Conservation (phyloP, 2,329 filamentous ascomycete species). For the Alternaria ethzedia region DNA sequence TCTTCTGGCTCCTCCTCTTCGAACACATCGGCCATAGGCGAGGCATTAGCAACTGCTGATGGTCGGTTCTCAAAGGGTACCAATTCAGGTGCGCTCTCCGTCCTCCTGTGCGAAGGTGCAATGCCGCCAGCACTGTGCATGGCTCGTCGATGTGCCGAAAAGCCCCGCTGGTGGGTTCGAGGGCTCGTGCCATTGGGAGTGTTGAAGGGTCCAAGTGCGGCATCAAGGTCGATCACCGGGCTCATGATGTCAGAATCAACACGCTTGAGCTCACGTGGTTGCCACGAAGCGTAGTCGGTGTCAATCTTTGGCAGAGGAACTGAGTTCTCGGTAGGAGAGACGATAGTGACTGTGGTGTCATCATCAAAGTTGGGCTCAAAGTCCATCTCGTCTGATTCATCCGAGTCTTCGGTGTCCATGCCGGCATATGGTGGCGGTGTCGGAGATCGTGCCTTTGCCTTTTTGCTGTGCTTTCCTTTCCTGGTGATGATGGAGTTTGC, state of each 20-base stretch:
- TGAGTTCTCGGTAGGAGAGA: constrained; percentile 39
- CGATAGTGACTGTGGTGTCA: constrained; percentile 51
- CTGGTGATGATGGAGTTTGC: constrained; percentile 70
- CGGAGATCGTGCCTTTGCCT: constrained; percentile 49
- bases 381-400: constrained; percentile 45
- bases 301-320: constrained; percentile 35
- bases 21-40: constrained; percentile 85
- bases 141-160: constrained; percentile 62
- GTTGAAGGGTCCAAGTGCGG: constrained; percentile 89
- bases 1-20: constrained; percentile 78
- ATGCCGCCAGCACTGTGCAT: constrained; percentile 80
- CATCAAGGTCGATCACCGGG: constrained; percentile 91
- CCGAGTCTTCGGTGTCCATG: constrained; percentile 41
- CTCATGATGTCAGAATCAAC: constrained; percentile 67
- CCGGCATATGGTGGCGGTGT: constrained; percentile 37
- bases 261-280: constrained; percentile 45
- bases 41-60: constrained; percentile 63
- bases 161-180: constrained; percentile 52
- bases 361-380: constrained; percentile 51
- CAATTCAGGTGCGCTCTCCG: constrained; percentile 81
- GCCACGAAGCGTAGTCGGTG: constrained; percentile 48
- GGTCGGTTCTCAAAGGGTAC: constrained; percentile 70
- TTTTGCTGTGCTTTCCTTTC: constrained; percentile 62
- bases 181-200: constrained; percentile 76
- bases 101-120: constrained; percentile 77